Conservation (phyloP, 345 rosid species). For the Leavenworthia alabamica region DNA sequence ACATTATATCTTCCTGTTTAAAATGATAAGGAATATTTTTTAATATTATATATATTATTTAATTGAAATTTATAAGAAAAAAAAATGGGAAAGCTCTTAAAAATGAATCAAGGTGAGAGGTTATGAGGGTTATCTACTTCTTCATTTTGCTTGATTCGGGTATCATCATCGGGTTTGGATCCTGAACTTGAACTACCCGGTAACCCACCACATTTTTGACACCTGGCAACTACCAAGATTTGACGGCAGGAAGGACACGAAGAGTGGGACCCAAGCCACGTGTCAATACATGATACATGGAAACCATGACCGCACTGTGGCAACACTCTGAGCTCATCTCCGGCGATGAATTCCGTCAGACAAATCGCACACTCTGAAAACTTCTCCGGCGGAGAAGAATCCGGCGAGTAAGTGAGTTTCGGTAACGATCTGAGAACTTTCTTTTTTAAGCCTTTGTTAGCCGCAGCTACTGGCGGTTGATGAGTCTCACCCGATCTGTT, state of each 20-base stretch:
- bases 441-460: conserved; percentile 79
- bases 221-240: conserved; percentile 50
- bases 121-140: conserved; percentile 34
- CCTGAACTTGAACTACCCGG: conserved; percentile 38
- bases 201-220: conserved; percentile 71
- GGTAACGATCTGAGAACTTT: conserved; percentile 77
- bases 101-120: conserved; percentile 35
- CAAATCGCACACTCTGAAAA: conserved; percentile 80
- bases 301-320: conserved; percentile 91
- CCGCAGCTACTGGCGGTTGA: conserved; percentile 35
- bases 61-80: neutral
- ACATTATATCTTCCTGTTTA: conserved; percentile 21
- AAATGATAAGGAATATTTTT: conserved; percentile 7
- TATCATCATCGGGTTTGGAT: conserved; percentile 29
- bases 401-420: conserved; percentile 47
- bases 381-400: conserved; percentile 30
- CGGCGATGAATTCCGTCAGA: conserved; percentile 53
- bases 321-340: conserved; percentile 75
- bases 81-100: neutral
- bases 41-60: neutral
- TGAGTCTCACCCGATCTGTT: conserved; percentile 11
- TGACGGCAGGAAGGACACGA: conserved; percentile 96
- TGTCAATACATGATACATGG: conserved; percentile 83
- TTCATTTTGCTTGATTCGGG: conserved; percentile 35
- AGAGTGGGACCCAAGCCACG: conserved; percentile 89